phyloP scores from a whole-genome alignment of 768 basidiomycete genomes.

The Hypsizygus marmoreus region DNA sequence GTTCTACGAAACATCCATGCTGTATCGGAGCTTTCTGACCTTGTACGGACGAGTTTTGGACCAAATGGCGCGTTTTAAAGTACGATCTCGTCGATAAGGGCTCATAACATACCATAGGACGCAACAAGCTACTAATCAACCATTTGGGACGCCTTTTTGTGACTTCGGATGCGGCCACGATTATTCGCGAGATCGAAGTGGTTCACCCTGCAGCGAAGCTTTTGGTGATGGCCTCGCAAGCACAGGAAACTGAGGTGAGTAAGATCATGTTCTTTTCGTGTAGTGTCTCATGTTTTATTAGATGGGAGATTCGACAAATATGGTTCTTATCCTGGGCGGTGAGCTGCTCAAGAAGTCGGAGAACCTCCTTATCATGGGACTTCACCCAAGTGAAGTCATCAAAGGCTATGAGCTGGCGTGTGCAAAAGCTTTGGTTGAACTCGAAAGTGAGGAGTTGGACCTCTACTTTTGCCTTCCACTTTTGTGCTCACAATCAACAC shows the following conservation, averaged over 20 bases:
- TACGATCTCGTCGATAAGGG: neutral
- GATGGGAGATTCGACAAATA: constrained; percentile 98
- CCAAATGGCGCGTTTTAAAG: constrained; percentile 75
- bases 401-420: constrained; percentile 94
- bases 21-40: constrained; percentile 91
- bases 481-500: constrained; percentile 16
- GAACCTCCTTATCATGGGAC: constrained; percentile 89
- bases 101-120: constrained; percentile 50
- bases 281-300: constrained; percentile 27
- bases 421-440: constrained; percentile 78
- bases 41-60: constrained; percentile 95
- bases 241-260: constrained; percentile 90
- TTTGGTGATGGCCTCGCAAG: constrained; percentile 98
- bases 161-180: constrained; percentile 98
- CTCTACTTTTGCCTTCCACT: neutral
- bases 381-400: constrained; percentile 95
- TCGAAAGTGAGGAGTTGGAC: constrained; percentile 71
- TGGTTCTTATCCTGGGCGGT: constrained; percentile 92
- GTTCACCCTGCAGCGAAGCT: constrained; percentile 98
- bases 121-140: constrained; percentile 98
- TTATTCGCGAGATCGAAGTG: constrained; percentile 96
- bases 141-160: constrained; percentile 95
- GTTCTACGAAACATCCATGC: constrained; percentile 95
- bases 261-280: neutral
- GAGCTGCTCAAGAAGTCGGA: constrained; percentile 95